Base-by-base conservation (phyloP, 108 stramenopile genomes). In the Skeletonema marinoi region DNA sequence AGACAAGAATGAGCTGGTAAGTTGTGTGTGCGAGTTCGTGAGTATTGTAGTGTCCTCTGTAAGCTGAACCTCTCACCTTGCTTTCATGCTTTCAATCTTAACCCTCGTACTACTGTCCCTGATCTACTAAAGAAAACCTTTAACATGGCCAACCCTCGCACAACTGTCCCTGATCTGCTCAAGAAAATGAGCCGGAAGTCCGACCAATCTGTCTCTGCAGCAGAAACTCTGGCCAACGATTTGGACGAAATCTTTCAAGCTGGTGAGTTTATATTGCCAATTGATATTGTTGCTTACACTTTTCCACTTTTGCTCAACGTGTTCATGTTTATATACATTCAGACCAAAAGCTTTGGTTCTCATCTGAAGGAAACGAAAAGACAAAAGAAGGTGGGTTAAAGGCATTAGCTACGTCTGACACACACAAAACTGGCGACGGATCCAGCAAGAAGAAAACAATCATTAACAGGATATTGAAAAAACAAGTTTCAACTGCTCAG, bases 201-300 rank as follows among this genome's bases (percentile, higher is more conserved):
- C 16, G 72, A 66, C 29, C 21, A 25, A 29, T 25, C 17, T 35
- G 59, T 58, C 36, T 75, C 85, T 21, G 78, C 86, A 8, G 77
- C 92, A 4, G 92, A 96, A 65, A 70, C 72, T 46, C 68, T 96
- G 33, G 92, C 88, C 13, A 88, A 86, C 59, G 92, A 96, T 39
- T 66, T 96, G 70, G 68, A 89, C 54, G 90, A 91, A 65, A 78
- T 93, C 51, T 66, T 93, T n/a, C 92, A 89, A 68, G 75, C 79
- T 0, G 41, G 41, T 42, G 41, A 42, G 41, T 42, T 13, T 1
- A 12, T 8, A 11, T 12, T 42, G 41, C 12, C 12, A 42, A 42
- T 13, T 42, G 41, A 3, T 13, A 42, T 3, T 42, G 41, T 12
- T 42, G 41, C 41, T 42, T 12, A n/a, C n/a, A 42, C 11, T 42